Evolutionary conservation across 352 stramenopile species (phyloP).

Genomic region (Phytopythium oedochilum): DNA sequence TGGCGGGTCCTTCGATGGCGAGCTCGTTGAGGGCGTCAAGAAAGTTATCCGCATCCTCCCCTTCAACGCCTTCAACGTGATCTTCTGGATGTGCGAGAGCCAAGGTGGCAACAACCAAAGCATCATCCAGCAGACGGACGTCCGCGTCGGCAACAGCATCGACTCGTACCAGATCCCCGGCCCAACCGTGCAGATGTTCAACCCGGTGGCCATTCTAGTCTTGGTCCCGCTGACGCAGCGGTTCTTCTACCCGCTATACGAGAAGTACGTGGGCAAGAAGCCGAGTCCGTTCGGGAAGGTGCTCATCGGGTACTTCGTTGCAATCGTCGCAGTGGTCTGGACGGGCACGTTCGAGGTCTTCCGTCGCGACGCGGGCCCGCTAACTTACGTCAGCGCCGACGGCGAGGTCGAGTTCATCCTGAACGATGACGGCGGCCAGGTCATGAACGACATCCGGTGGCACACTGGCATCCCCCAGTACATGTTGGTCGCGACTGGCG

Average conservation of each 20-base stretch:
- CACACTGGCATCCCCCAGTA: constrained; percentile 30
- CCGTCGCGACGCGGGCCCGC: constrained; percentile 11
- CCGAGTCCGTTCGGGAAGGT: constrained; percentile 37
- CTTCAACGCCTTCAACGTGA: constrained; percentile 49
- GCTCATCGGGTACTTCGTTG: constrained; percentile 25
- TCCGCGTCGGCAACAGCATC: constrained; percentile 26
- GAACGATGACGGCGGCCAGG: constrained; percentile 23
- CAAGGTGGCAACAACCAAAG: constrained; percentile 62
- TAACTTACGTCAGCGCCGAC: constrained; percentile 16
- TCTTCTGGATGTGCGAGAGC: constrained; percentile 55
- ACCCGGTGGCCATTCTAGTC: constrained; percentile 33
- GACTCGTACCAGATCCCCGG: constrained; percentile 40
- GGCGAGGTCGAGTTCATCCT: constrained; percentile 17
- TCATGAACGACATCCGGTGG: constrained; percentile 37
- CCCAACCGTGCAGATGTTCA: constrained; percentile 42
- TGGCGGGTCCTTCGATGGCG: constrained; percentile 27
- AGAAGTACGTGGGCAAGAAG: constrained; percentile 29
- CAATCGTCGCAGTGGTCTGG: constrained; percentile 35
- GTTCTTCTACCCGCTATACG: constrained; percentile 35
- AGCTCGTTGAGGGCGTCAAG: constrained; percentile 44
- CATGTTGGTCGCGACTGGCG: constrained; percentile 16
- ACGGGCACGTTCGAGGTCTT: constrained; percentile 29
- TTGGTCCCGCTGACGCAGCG: constrained; percentile 33
- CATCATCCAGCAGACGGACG: constrained; percentile 60
- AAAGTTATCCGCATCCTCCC: constrained; percentile 41